Base-by-base conservation (phyloP, 257 asterid genomes). In the Salvia splendens region DNA sequence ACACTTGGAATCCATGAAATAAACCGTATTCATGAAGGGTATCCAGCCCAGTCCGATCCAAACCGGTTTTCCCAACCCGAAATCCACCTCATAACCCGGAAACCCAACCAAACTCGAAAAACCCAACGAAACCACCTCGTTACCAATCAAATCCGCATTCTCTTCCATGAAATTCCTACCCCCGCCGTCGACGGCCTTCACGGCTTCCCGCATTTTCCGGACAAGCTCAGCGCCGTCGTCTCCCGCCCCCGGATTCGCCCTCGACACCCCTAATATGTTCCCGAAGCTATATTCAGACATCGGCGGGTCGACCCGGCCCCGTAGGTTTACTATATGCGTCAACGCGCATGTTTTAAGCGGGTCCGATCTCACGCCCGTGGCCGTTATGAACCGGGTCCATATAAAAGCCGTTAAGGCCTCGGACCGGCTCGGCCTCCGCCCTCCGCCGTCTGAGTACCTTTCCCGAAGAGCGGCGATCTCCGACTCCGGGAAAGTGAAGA, bases 351-450 rank as follows among this genome's bases (percentile, higher is more conserved):
- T 38, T 61, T 63, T 80, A 14, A 55, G 45, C 33, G 71, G 75
- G 58, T 75, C 78, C 17, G 56, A 64, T 49, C 30, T 57, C 0
- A 4, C 4, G 2, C 68, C 71, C 32, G 63, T 67, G 11, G 75
- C 56, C 0, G 73, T 36, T 10, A 69, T 35, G 48, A 61, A 76
- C 57, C 81, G 80, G 9, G 65, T 76, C 81, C 86, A 85, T 6
- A 82, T 12, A 30, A 80, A 82, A 46, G 86, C 76, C 3, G 84
- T 78, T 43, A 80, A 12, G 3, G 83, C 83, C 52, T 73, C 81
- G 3, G 73, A 68, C 45, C 84, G 68, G 0, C 78, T 68, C 5
- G 81, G 81, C 32, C 59, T 69, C 69, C 47, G 51, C 67, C 42
- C 33, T 53, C 16, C 70, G 5, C 14, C 45, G 2, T 36, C 59